These are phyloP conservation scores for Begonia fuchsioides DNA, from an alignment of 306 rosid species.

Conservation along the genomic window DNA sequence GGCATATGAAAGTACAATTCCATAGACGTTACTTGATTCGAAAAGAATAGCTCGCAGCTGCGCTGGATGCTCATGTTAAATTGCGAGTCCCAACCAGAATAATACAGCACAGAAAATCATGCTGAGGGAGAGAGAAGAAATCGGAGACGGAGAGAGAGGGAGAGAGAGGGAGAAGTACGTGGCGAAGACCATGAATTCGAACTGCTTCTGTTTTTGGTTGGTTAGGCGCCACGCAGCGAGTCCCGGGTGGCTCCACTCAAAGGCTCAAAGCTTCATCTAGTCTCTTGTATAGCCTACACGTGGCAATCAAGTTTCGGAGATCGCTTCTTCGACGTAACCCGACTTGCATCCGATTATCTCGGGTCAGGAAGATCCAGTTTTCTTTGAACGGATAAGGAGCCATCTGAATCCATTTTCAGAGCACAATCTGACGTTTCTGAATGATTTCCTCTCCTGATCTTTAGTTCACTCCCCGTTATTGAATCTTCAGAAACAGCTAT, in stretches of 20 bases:
- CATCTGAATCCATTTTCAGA: background rate
- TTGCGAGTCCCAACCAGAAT: background rate
- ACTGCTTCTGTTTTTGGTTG: background rate
- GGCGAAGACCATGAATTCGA: conserved; percentile 6
- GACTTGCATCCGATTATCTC: background rate
- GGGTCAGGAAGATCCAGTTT: background rate
- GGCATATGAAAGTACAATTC: background rate
- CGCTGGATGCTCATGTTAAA: background rate
- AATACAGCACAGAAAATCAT: background rate
- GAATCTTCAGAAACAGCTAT: conserved; percentile 11
- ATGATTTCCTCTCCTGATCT: conserved; percentile 16
- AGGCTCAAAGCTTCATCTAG: too few species aligned
- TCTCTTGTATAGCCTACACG: too few species aligned
- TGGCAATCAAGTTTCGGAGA: background rate
- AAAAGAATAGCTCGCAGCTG: background rate
- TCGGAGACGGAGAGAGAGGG: conserved; percentile 31
- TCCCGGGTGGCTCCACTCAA: too few species aligned
- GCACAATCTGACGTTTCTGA: background rate
- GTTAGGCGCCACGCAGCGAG: conserved; percentile 14
- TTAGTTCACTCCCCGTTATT: conserved; percentile 2
- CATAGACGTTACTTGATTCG: background rate
- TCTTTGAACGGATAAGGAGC: conserved; percentile 5
- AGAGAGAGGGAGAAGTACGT: conserved; percentile 5
- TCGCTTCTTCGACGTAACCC: background rate
- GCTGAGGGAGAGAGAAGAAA: conserved; percentile 8